Conservation (phyloP, 179 eudicot species). For the Camellia oleifera region DNA sequence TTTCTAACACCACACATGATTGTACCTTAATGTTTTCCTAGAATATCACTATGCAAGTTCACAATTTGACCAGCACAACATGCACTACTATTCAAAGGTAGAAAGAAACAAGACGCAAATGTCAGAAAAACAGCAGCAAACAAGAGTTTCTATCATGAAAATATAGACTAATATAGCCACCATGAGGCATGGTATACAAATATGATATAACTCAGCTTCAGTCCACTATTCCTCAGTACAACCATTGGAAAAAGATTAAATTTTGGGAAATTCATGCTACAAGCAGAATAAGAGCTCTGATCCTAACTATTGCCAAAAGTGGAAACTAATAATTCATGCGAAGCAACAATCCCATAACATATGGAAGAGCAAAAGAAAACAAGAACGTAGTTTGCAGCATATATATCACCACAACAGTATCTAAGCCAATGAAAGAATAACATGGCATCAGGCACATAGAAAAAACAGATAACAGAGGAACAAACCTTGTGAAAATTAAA, state of each 20-base stretch:
- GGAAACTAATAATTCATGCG: background rate
- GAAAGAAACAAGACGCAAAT: too few relatives aligned
- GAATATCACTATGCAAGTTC: too few relatives aligned
- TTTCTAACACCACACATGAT: too few relatives aligned
- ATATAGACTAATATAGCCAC: too few relatives aligned
- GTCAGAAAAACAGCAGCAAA: too few relatives aligned
- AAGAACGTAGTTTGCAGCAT: background rate
- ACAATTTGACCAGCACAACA: too few relatives aligned
- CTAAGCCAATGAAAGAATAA: background rate
- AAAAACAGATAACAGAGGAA: background rate
- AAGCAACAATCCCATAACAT: background rate
- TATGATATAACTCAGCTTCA: too few relatives aligned
- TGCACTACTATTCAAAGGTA: too few relatives aligned
- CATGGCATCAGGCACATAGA: background rate
- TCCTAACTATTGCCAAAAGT: background rate
- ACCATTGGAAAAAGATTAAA: background rate
- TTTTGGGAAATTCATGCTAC: background rate
- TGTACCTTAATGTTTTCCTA: too few relatives aligned
- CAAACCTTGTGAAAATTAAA: constrained; percentile 97
- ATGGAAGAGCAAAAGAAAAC: background rate
- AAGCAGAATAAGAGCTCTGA: background rate
- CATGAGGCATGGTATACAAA: too few relatives aligned
- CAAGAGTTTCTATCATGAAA: too few relatives aligned
- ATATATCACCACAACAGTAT: background rate
- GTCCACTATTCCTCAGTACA: too few relatives aligned